Percentiles rank a stretch among this genome's conserved stretches.
Conservation (phyloP, 169 alveolate species). For the Plasmodium relictum region DNA sequence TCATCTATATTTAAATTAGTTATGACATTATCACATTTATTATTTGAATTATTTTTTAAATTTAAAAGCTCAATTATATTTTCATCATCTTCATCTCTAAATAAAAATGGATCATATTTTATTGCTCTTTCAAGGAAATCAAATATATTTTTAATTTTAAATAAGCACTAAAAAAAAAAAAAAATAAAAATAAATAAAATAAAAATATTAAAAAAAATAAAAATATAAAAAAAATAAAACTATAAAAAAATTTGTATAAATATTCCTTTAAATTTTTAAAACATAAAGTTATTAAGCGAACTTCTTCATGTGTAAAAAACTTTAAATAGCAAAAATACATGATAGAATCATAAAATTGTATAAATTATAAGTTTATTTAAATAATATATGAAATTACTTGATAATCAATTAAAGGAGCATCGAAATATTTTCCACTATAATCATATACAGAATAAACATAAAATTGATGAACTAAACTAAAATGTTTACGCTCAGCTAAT, state of each 20-base stretch:
- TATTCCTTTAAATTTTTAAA: no score
- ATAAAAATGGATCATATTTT: constrained; percentile 46
- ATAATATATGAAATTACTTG: constrained; percentile 9
- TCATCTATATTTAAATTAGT: constrained; percentile 40
- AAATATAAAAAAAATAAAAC: background rate
- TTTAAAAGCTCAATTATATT: constrained; percentile 6
- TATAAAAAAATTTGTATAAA: no score
- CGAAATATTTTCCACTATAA: constrained; percentile 43
- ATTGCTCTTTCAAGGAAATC: constrained; percentile 55
- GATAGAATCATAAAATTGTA: no score
- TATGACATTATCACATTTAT: background rate
- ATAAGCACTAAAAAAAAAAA: constrained; percentile 46
- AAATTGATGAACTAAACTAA: constrained; percentile 25
- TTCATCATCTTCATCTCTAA: constrained; percentile 35
- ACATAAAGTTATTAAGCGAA: no score
- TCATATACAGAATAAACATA: constrained; percentile 63
- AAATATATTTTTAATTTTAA: constrained; percentile 39
- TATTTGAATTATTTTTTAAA: background rate
- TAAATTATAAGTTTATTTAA: no score
- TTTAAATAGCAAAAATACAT: no score
- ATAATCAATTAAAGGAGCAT: constrained; percentile 35
- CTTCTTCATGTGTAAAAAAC: no score
- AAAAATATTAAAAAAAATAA: background rate
- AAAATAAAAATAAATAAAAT: background rate
- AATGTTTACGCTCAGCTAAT: constrained; percentile 13